Evolutionary conservation across 1,284 basidiomycete genomes (phyloP).

Genomic region (Ceratobasidium sp.): DNA sequence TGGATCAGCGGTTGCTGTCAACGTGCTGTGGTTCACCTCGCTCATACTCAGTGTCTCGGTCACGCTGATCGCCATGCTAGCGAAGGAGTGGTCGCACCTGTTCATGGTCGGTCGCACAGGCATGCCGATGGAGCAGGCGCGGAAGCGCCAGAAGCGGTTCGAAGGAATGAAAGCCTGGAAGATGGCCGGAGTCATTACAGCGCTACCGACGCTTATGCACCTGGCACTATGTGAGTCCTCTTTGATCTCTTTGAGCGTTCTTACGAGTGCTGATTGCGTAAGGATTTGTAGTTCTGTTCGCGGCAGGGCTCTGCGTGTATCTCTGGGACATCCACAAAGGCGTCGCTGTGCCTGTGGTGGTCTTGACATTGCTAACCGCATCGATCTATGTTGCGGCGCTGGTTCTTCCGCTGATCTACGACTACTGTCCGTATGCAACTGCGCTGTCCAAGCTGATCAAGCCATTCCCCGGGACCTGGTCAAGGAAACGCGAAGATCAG

Average conservation of each 20-base stretch:
- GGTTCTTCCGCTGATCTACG: background rate
- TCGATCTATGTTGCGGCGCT: background rate
- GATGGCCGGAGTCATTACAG: background rate
- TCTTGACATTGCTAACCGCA: background rate
- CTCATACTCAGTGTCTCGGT: background rate
- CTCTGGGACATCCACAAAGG: background rate
- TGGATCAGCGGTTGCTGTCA: background rate
- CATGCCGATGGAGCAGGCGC: background rate
- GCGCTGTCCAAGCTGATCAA: background rate
- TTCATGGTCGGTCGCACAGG: slow-evolving; percentile 6
- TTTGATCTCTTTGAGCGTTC: background rate
- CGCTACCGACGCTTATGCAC: background rate
- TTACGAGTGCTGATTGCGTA: background rate
- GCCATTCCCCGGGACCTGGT: too few relatives aligned
- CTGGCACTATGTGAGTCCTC: background rate
- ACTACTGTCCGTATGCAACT: slow-evolving; percentile 18
- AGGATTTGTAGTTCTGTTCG: background rate
- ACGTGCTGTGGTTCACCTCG: slow-evolving; percentile 4
- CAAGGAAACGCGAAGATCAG: background rate
- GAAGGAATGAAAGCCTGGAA: slow-evolving; percentile 2
- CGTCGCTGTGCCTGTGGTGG: background rate
- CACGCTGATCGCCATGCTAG: background rate
- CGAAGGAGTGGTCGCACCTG: background rate
- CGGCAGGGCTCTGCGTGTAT: background rate
- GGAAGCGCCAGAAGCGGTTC: background rate